Evolutionary conservation across 139 green algal genomes (phyloP).

Genomic region (Micractinium sp.): DNA sequence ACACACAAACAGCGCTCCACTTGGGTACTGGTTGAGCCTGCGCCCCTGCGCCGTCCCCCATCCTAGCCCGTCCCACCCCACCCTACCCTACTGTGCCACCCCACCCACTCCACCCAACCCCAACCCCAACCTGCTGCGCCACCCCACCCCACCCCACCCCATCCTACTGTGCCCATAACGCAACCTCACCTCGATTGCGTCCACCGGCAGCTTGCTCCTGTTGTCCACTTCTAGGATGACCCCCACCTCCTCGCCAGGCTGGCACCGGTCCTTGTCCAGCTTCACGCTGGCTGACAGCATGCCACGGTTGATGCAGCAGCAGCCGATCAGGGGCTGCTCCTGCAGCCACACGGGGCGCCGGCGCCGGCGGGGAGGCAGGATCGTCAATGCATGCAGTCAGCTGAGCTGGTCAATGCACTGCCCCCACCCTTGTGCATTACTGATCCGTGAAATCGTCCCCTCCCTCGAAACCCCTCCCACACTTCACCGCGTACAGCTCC

Average conservation of each 20-base stretch:
- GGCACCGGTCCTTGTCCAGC: conserved; percentile 7
- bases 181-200: background rate
- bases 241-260: conserved; percentile 22
- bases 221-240: conserved; percentile 20
- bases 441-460: too few species aligned
- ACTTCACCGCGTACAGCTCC: too few species aligned
- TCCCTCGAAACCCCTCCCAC: too few species aligned
- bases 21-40: too few species aligned
- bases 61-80: too few species aligned
- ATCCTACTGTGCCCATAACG: background rate
- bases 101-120: background rate
- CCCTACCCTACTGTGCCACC: background rate
- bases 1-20: too few species aligned
- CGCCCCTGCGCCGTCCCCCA: too few species aligned
- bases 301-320: conserved; percentile 22
- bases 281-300: background rate
- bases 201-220: background rate
- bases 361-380: background rate
- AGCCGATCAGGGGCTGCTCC: conserved; percentile 12
- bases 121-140: background rate
- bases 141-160: too few species aligned
- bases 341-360: background rate
- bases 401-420: too few species aligned
- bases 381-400: too few species aligned
- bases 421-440: too few species aligned